Conservation (phyloP, 2,329 filamentous ascomycete genomes). For the Diaporthe helianthi region DNA sequence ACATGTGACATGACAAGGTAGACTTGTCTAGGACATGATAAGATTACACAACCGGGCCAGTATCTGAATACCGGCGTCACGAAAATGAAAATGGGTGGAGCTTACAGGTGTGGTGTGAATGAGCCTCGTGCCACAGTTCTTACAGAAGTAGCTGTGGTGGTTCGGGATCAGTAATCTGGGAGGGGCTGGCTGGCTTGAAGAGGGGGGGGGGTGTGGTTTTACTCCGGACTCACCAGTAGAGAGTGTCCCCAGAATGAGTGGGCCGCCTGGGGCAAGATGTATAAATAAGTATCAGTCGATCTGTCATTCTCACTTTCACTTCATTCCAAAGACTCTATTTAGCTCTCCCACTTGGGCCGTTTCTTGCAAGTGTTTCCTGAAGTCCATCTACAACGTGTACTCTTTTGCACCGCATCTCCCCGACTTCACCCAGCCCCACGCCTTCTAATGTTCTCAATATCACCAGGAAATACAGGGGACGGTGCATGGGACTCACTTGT, state of each 20-base stretch:
- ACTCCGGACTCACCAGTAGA: constrained; percentile 59
- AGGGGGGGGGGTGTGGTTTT: no score
- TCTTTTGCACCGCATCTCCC: not conserved
- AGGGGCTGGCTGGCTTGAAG: not conserved
- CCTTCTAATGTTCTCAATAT: not conserved
- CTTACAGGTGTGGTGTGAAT: constrained; percentile 66
- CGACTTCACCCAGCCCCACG: not conserved
- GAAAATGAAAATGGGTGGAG: constrained; percentile 10
- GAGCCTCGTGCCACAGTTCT: constrained; percentile 68
- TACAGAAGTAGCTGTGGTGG: constrained; percentile 66
- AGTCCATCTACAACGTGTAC: not conserved
- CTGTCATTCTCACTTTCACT: not conserved
- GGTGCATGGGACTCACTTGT: constrained; percentile 54
- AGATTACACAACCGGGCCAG: no score
- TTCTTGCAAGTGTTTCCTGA: no score
- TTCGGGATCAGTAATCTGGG: constrained; percentile 10
- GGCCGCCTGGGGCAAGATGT: constrained; percentile 54
- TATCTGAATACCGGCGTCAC: not conserved
- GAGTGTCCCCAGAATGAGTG: constrained; percentile 61
- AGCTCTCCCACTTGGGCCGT: not conserved
- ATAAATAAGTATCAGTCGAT: constrained; percentile 33
- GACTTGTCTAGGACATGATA: not conserved
- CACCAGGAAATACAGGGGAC: not conserved
- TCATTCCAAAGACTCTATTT: not conserved
- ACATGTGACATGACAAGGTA: not conserved